Conservation (phyloP, 768 basidiomycete genomes). For the Tremella fuciformis region DNA sequence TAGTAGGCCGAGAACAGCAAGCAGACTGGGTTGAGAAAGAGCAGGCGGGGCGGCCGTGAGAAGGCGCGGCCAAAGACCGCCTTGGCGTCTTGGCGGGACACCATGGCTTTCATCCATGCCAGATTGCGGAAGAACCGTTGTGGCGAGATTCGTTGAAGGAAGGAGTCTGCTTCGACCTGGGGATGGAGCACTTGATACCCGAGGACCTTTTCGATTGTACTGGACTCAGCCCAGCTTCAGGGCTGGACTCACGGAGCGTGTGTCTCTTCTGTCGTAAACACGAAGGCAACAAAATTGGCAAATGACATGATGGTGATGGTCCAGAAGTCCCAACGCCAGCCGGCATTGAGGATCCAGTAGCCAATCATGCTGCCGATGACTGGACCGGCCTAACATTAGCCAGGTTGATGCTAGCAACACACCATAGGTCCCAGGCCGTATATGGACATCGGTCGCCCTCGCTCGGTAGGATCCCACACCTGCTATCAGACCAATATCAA, state of each 20-base stretch:
- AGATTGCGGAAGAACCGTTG: slow-evolving; percentile 18
- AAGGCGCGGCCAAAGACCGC: slow-evolving; percentile 35
- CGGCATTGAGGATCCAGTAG: slow-evolving; percentile 37
- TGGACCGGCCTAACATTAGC: too few species aligned
- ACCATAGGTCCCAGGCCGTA: slow-evolving; percentile 46
- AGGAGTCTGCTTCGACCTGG: neutral
- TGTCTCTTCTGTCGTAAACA: slow-evolving; percentile 34
- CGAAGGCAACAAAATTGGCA: slow-evolving; percentile 27
- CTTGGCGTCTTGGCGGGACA: slow-evolving; percentile 29
- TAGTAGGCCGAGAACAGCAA: slow-evolving; percentile 41
- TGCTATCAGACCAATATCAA: too few species aligned
- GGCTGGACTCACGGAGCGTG: slow-evolving; percentile 39
- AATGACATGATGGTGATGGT: slow-evolving; percentile 30
- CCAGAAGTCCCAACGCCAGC: slow-evolving; percentile 45
- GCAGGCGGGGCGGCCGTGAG: slow-evolving; percentile 36
- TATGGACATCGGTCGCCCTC: slow-evolving; percentile 38
- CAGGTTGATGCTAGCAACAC: too few species aligned
- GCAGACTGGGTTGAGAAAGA: slow-evolving; percentile 43
- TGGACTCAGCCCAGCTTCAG: too few species aligned
- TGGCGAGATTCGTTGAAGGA: slow-evolving; percentile 19
- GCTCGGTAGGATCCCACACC: slow-evolving; percentile 29
- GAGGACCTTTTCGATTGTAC: slow-evolving; percentile 37
- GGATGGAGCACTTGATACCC: slow-evolving; percentile 25
- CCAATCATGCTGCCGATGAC: slow-evolving; percentile 42
- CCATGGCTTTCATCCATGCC: slow-evolving; percentile 44